Evolutionary conservation across 2,329 filamentous ascomycete species (phyloP).

Genomic region (Lachnellula hyalina): DNA sequence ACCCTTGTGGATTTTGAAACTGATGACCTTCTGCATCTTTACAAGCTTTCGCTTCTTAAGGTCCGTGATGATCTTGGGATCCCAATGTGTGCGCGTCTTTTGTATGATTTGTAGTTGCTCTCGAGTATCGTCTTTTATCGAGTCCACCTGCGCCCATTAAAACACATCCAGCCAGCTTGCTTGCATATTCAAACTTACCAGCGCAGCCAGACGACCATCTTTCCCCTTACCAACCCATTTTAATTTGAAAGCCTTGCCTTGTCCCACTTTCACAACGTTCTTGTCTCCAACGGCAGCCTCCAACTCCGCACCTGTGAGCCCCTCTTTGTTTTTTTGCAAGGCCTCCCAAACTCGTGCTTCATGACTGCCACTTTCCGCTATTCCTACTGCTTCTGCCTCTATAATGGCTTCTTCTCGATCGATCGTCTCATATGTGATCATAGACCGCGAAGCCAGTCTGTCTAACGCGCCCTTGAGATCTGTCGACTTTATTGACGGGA

Average conservation of each 20-base stretch:
- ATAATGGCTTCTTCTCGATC: constrained; percentile 73
- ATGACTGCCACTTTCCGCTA: constrained; percentile 71
- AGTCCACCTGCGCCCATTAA: constrained; percentile 47
- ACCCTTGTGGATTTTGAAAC: constrained; percentile 79
- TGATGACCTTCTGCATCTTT: constrained; percentile 75
- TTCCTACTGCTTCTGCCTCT: constrained; percentile 68
- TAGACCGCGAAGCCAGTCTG: constrained; percentile 74
- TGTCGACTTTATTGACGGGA: constrained; percentile 59
- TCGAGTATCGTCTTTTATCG: constrained; percentile 74
- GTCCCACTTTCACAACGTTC: constrained; percentile 73
- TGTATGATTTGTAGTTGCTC: constrained; percentile 71
- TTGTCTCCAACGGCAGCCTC: constrained; percentile 67
- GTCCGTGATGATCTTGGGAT: constrained; percentile 72
- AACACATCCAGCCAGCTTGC: neutral
- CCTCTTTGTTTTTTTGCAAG: constrained; percentile 65
- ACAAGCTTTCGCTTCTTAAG: constrained; percentile 91
- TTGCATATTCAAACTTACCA: constrained; percentile 35
- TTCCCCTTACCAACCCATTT: constrained; percentile 64
- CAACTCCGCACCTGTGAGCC: constrained; percentile 72
- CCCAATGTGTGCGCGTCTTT: constrained; percentile 60
- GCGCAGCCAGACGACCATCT: constrained; percentile 49
- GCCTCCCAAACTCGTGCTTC: constrained; percentile 79
- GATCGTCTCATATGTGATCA: constrained; percentile 80
- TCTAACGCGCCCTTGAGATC: constrained; percentile 84
- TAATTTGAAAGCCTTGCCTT: constrained; percentile 87